These are phyloP conservation scores for Xylariaceae sp. DNA, from an alignment of 2,329 filamentous ascomycete genomes.

Conservation along the genomic window DNA sequence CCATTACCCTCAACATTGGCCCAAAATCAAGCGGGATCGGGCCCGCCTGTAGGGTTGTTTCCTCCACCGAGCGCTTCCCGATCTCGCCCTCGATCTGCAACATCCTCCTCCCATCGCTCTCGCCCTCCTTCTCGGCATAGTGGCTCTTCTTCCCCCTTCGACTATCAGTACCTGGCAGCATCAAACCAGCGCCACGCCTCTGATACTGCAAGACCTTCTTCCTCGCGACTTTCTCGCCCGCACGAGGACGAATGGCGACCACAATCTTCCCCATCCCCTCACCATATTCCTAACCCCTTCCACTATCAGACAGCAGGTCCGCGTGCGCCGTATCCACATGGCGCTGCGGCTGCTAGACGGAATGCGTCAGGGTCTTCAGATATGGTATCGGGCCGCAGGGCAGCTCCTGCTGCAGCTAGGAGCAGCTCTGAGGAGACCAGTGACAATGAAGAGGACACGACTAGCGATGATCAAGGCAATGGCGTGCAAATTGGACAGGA, in stretches of 20 bases:
- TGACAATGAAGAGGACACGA: constrained; percentile 27
- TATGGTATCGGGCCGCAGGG: constrained; percentile 16
- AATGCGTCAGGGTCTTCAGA: constrained; percentile 32
- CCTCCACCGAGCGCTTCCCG: constrained; percentile 40
- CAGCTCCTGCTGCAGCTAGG: constrained; percentile 27
- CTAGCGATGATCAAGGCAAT: constrained; percentile 22
- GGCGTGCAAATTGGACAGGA: constrained; percentile 21
- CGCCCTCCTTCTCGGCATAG: constrained; percentile 12
- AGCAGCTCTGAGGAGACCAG: constrained; percentile 32
- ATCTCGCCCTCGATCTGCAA: constrained; percentile 38
- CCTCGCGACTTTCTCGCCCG: constrained; percentile 26
- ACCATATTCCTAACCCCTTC: constrained; percentile 41
- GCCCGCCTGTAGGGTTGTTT: constrained; percentile 49
- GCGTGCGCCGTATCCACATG: constrained; percentile 31
- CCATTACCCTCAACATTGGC: constrained; percentile 34
- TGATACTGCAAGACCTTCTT: constrained; percentile 35
- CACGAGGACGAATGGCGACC: constrained; percentile 30
- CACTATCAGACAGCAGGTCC: constrained; percentile 47
- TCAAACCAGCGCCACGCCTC: constrained; percentile 39
- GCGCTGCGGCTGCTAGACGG: constrained; percentile 31
- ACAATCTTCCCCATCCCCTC: constrained; percentile 26
- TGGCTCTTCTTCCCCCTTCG: constrained; percentile 35
- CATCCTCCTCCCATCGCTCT: constrained; percentile 33
- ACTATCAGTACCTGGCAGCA: constrained; percentile 40
- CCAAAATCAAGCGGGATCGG: constrained; percentile 30